phyloP scores from a whole-genome alignment of 495 filamentous ascomycete species.

The Hypoxylon fragiforme region DNA sequence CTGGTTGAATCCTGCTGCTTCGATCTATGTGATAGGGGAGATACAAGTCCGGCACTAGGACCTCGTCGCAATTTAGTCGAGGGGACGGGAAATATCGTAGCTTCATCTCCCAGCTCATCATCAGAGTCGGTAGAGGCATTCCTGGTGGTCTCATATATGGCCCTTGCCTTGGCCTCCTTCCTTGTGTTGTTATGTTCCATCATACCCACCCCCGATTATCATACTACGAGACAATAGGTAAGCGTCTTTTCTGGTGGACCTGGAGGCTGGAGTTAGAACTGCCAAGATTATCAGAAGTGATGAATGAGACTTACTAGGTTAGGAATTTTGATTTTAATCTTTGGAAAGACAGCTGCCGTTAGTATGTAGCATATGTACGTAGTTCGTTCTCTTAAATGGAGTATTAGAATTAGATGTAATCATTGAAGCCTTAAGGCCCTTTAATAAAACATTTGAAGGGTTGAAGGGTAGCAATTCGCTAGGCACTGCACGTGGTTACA shows the following conservation, averaged over 20 bases:
- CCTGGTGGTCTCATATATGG: neutral
- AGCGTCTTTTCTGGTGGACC: too few relatives aligned
- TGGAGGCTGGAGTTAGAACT: conserved; percentile 1
- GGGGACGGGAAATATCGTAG: conserved; percentile 6
- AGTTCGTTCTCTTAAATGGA: too few relatives aligned
- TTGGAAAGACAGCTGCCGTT: too few relatives aligned
- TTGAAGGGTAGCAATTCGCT: too few relatives aligned
- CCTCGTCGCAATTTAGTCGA: conserved; percentile 23
- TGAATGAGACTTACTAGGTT: too few relatives aligned
- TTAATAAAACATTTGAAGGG: too few relatives aligned
- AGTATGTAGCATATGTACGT: too few relatives aligned
- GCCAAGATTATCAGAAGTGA: too few relatives aligned
- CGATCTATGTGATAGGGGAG: conserved; percentile 6
- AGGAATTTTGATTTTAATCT: too few relatives aligned
- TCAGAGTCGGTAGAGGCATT: neutral
- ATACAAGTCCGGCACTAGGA: conserved; percentile 1
- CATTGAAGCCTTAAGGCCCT: too few relatives aligned
- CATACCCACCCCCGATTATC: neutral
- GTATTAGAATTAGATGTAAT: too few relatives aligned
- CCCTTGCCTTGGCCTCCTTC: neutral
- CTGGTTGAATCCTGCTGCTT: conserved; percentile 3
- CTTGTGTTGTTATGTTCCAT: conserved; percentile 14
- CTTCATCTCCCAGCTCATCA: conserved; percentile 11
- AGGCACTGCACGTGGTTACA: too few relatives aligned
- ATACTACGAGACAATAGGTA: conserved; percentile 5